Conservation (phyloP, 2,329 filamentous ascomycete species). For the Aureobasidium namibiae region DNA sequence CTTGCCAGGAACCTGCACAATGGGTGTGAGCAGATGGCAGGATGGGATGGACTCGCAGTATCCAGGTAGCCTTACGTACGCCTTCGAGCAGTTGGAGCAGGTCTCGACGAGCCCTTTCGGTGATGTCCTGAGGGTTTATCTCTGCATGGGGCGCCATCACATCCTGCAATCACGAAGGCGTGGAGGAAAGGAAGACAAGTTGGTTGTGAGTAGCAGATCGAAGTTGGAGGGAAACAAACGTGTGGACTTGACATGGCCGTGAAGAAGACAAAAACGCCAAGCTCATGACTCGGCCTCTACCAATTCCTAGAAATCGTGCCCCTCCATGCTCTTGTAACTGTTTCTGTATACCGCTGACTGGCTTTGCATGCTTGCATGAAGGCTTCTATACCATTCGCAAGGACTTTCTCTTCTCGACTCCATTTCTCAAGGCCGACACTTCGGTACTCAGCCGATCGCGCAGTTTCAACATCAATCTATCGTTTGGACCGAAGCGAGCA, state of each 20-base stretch:
- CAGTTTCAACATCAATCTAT: conserved; percentile 7
- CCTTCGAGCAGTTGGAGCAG: conserved; percentile 85
- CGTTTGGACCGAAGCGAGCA: not conserved
- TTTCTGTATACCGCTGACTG: not conserved
- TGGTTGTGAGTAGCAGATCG: not conserved
- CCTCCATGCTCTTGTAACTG: conserved; percentile 1
- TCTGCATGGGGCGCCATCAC: conserved; percentile 32
- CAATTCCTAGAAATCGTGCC: conserved; percentile 1
- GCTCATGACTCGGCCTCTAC: not conserved
- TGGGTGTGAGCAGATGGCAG: not conserved
- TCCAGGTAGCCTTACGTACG: conserved; percentile 56
- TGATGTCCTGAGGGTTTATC: conserved; percentile 69
- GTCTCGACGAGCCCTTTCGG: conserved; percentile 77
- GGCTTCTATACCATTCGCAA: conserved; percentile 3
- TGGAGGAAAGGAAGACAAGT: not conserved
- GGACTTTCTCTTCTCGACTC: conserved; percentile 7
- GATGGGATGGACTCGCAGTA: not conserved
- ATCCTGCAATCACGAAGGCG: conserved; percentile 15
- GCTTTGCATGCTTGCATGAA: conserved; percentile 13
- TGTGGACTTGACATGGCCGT: not conserved
- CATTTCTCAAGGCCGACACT: not conserved
- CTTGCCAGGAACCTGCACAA: conserved; percentile 80
- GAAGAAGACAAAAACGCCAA: not conserved
- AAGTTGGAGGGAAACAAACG: not conserved
- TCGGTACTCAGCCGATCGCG: not conserved